Percentiles rank a stretch among this genome's conserved stretches.
Evolutionary conservation across 2,329 filamentous ascomycete genomes (phyloP).

Genomic region (Sclerotinia subarctica): DNA sequence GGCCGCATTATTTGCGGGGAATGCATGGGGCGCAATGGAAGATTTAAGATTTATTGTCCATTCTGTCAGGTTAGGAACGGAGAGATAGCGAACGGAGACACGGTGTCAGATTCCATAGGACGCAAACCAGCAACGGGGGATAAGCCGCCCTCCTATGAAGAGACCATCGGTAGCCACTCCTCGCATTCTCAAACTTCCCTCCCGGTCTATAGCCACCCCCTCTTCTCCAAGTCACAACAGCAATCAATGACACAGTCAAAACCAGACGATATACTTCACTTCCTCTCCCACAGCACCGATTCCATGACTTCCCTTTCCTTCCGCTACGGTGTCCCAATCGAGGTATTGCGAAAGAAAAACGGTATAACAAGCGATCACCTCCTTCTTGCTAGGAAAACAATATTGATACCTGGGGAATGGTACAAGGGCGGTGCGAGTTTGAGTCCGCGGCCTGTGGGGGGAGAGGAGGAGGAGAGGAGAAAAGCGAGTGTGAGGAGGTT

Average conservation of each 20-base stretch:
- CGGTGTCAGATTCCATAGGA: not conserved
- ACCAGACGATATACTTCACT: slow-evolving; percentile 68
- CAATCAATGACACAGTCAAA: not conserved
- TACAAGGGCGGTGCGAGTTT: slow-evolving; percentile 66
- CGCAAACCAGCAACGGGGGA: not conserved
- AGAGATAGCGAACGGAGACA: slow-evolving; percentile 28
- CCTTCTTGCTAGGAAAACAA: slow-evolving; percentile 62
- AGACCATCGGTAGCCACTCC: not conserved
- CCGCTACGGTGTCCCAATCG: slow-evolving; percentile 65
- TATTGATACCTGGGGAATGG: slow-evolving; percentile 68
- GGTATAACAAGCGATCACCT: slow-evolving; percentile 70
- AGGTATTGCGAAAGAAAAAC: slow-evolving; percentile 63
- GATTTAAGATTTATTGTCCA: slow-evolving; percentile 44
- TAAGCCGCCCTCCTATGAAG: not conserved
- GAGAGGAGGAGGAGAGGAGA: slow-evolving; percentile 68
- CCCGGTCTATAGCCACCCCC: slow-evolving; percentile 36
- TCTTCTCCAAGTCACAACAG: slow-evolving; percentile 39
- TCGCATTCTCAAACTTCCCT: slow-evolving; percentile 3
- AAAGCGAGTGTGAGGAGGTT: slow-evolving; percentile 70
- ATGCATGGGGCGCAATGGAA: slow-evolving; percentile 4
- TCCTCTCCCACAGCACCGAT: slow-evolving; percentile 67
- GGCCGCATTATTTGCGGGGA: slow-evolving; percentile 11
- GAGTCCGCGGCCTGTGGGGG: slow-evolving; percentile 67
- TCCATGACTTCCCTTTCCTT: slow-evolving; percentile 66
- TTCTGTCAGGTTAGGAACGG: slow-evolving; percentile 71